A percentile compares a stretch with the other conserved stretches of the same genome.
Conservation (phyloP, 441 rosid genomes). For the Brassica balearica region DNA sequence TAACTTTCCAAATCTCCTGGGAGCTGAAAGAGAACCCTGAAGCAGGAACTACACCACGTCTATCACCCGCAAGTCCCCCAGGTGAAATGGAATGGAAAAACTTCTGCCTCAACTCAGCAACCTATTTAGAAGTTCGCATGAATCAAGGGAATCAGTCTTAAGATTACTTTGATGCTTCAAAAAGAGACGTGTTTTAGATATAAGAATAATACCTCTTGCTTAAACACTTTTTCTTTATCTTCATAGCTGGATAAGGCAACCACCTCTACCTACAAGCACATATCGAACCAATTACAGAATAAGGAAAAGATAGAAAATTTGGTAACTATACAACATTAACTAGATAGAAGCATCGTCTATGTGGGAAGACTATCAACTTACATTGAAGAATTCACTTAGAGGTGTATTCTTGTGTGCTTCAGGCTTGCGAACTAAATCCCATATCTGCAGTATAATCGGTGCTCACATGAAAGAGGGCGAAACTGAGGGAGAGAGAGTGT, state of each 20-base stretch:
- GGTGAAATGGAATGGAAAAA: conserved; percentile 85
- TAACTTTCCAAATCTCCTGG: conserved; percentile 84
- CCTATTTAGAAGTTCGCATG: conserved; percentile 53
- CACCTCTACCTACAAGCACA: conserved; percentile 75
- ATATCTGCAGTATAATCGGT: conserved; percentile 68
- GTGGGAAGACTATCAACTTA: conserved; percentile 40
- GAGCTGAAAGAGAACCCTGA: conserved; percentile 86
- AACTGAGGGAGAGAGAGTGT: conserved; percentile 17
- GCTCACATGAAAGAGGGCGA: conserved; percentile 29
- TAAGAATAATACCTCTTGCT: conserved; percentile 66
- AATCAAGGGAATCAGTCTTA: conserved; percentile 20
- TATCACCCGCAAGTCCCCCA: conserved; percentile 87
- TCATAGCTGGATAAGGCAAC: conserved; percentile 87
- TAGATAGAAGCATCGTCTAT: conserved; percentile 10
- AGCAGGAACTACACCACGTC: conserved; percentile 83
- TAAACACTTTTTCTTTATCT: conserved; percentile 77
- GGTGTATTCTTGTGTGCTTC: conserved; percentile 65
- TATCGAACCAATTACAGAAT: conserved; percentile 20
- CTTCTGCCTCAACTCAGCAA: conserved; percentile 69
- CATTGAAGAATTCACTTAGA: conserved; percentile 88
- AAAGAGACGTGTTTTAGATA: not conserved
- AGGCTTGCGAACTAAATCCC: conserved; percentile 85
- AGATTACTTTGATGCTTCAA: conserved; percentile 16
- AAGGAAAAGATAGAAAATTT: not conserved
- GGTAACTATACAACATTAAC: not conserved